Percentiles rank a stretch among this genome's conserved stretches.
Evolutionary conservation across 116 monocot species (phyloP).

Genomic region (Papilionanthe hybrid): DNA sequence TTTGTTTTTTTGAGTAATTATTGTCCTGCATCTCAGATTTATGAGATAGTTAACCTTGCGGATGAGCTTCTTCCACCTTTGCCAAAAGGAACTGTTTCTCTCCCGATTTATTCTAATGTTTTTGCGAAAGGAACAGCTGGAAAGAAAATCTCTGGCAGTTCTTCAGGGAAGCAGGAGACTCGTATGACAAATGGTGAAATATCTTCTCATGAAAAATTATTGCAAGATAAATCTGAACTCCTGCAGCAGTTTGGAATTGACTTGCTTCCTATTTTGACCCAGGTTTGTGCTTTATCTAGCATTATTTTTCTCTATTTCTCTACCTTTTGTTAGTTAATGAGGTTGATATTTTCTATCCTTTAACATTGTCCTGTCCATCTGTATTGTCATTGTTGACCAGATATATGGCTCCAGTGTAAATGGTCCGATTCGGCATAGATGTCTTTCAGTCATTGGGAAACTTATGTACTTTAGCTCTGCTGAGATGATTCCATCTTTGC

Average conservation of each 20-base stretch:
- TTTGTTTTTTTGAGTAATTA: neutral
- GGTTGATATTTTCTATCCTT: neutral
- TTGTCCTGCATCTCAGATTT: constrained; percentile 33
- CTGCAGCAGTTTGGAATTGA: constrained; percentile 87
- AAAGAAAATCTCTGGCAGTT: constrained; percentile 38
- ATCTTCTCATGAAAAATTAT: constrained; percentile 78
- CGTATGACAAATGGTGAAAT: constrained; percentile 37
- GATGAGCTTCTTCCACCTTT: constrained; percentile 88
- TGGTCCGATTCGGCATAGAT: constrained; percentile 86
- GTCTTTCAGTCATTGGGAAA: constrained; percentile 87
- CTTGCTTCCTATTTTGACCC: constrained; percentile 81
- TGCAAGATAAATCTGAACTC: constrained; percentile 92
- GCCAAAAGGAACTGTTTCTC: constrained; percentile 86
- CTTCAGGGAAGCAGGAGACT: constrained; percentile 44
- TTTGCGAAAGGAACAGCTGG: constrained; percentile 58
- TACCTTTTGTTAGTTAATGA: neutral
- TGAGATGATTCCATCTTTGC: constrained; percentile 86
- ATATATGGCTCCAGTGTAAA: constrained; percentile 80
- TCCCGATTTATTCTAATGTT: constrained; percentile 56
- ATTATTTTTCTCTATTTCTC: neutral
- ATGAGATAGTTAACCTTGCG: constrained; percentile 83
- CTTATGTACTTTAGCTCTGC: constrained; percentile 93
- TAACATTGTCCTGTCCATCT: neutral
- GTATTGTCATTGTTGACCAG: constrained; percentile 14
- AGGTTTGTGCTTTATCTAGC: constrained; percentile 40